Conservation (phyloP, 2,329 filamentous ascomycete species). For the Fusarium udum region DNA sequence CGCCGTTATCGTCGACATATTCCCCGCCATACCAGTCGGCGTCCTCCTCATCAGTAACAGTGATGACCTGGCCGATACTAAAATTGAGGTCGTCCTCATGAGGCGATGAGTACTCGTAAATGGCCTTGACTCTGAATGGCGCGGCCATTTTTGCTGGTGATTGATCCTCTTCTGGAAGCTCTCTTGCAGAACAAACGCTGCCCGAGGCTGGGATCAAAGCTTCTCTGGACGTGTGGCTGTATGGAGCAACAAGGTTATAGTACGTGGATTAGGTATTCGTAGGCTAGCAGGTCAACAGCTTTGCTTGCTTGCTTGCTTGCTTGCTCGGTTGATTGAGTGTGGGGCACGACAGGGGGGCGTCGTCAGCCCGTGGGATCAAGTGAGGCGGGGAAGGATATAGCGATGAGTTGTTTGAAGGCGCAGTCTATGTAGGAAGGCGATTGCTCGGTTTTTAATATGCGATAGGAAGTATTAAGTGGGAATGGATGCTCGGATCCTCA, state of each 20-base stretch:
- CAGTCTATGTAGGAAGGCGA: constrained; percentile 36
- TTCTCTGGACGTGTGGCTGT: constrained; percentile 41
- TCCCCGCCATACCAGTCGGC: constrained; percentile 93
- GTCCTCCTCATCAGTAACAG: constrained; percentile 91
- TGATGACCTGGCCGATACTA: constrained; percentile 85
- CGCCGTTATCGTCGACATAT: constrained; percentile 80
- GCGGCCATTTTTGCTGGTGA: constrained; percentile 68
- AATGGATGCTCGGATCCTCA: constrained; percentile 8
- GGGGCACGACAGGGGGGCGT: constrained; percentile 45
- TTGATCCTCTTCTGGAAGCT: constrained; percentile 40
- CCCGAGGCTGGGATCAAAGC: constrained; percentile 43
- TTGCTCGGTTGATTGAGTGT: constrained; percentile 41
- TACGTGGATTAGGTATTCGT: constrained; percentile 25
- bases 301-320: constrained; percentile 8
- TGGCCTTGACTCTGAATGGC: constrained; percentile 92
- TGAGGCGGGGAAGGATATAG: constrained; percentile 34
- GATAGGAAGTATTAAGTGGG: constrained; percentile 16
- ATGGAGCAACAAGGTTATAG: constrained; percentile 33
- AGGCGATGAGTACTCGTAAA: constrained; percentile 92
- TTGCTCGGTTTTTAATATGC: constrained; percentile 18
- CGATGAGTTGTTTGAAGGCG: constrained; percentile 16
- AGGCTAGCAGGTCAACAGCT: constrained; percentile 37
- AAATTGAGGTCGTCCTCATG: constrained; percentile 98
- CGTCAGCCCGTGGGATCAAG: constrained; percentile 44
- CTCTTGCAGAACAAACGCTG: constrained; percentile 43